These are phyloP conservation scores for Hymenoscyphus repandus DNA, from an alignment of 2,329 filamentous ascomycete species.

Conservation along the genomic window DNA sequence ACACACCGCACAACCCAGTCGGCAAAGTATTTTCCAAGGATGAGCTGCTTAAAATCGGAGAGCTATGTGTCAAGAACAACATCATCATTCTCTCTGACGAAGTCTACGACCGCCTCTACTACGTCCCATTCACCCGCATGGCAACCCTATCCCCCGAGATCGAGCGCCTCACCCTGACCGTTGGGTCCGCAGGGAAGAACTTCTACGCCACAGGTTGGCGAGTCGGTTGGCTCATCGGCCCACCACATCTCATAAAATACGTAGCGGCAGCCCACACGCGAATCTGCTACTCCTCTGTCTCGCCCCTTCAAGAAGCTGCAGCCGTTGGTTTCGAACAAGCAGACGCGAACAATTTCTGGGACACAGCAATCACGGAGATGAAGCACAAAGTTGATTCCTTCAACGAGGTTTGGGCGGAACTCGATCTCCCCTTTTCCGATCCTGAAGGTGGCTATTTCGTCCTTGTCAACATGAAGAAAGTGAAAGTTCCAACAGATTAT, in stretches of 20 bases:
- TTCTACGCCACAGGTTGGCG: conserved; percentile 98
- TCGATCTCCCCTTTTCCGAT: conserved; percentile 59
- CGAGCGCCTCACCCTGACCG: conserved; percentile 81
- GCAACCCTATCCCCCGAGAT: conserved; percentile 88
- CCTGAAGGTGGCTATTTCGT: conserved; percentile 98
- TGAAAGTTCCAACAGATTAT: conserved; percentile 78
- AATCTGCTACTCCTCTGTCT: conserved; percentile 93
- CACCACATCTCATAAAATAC: conserved; percentile 81
- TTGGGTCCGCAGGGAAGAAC: conserved; percentile 95
- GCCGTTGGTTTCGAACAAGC: conserved; percentile 93
- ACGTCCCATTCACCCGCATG: conserved; percentile 89
- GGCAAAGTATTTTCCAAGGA: conserved; percentile 88
- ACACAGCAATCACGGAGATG: conserved; percentile 78
- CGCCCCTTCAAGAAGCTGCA: conserved; percentile 87
- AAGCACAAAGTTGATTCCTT: conserved; percentile 82
- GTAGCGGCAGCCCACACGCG: conserved; percentile 89
- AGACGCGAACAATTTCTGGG: conserved; percentile 81
- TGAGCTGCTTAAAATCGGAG: conserved; percentile 79
- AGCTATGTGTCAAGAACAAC: conserved; percentile 85
- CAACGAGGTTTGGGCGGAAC: conserved; percentile 73
- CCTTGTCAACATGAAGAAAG: conserved; percentile 85
- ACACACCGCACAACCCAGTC: conserved; percentile 86
- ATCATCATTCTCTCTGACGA: conserved; percentile 90
- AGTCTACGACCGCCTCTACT: conserved; percentile 93
- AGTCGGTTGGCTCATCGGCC: conserved; percentile 89